Conservation (phyloP, 306 rosid genomes). For the Lathyrus oleraceus region DNA sequence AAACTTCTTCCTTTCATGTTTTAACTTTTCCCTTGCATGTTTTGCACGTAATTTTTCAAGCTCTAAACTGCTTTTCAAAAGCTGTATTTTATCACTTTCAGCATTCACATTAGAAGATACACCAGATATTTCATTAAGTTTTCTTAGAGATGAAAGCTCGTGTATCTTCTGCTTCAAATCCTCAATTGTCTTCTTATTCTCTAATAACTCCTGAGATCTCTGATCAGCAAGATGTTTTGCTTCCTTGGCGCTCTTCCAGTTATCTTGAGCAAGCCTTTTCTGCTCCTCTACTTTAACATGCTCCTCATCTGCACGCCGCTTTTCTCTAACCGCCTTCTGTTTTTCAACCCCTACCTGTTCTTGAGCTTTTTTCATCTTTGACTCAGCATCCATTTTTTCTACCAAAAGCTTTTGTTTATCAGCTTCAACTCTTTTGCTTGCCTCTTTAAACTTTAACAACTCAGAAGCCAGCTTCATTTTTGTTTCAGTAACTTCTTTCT, state of each 20-base stretch:
- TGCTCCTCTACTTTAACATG: conserved; percentile 46
- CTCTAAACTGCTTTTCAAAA: conserved; percentile 55
- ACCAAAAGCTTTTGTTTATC: conserved; percentile 52
- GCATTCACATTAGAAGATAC: conserved; percentile 34
- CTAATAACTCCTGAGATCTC: conserved; percentile 54
- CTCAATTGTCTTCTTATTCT: conserved; percentile 46
- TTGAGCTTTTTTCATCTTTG: conserved; percentile 56
- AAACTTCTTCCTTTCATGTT: conserved; percentile 44
- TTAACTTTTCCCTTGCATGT: conserved; percentile 44
- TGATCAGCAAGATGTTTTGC: conserved; percentile 57
- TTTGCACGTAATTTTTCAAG: conserved; percentile 55
- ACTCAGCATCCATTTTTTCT: conserved; percentile 55
- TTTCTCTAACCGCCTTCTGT: conserved; percentile 47
- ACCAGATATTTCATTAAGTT: conserved; percentile 43
- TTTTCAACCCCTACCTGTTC: conserved; percentile 51
- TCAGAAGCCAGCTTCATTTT: conserved; percentile 53
- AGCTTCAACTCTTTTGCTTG: conserved; percentile 49
- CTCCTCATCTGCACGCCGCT: conserved; percentile 47
- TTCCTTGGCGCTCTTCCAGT: conserved; percentile 51
- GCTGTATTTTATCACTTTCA: conserved; percentile 44
- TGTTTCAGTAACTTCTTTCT: conserved; percentile 49
- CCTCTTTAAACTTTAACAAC: conserved; percentile 46
- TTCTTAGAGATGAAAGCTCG: conserved; percentile 47
- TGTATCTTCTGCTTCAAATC: conserved; percentile 47
- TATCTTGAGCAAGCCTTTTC: conserved; percentile 51